Evolutionary conservation across 2,329 filamentous ascomycete species (phyloP).

Genomic region (Penicillium sp.): DNA sequence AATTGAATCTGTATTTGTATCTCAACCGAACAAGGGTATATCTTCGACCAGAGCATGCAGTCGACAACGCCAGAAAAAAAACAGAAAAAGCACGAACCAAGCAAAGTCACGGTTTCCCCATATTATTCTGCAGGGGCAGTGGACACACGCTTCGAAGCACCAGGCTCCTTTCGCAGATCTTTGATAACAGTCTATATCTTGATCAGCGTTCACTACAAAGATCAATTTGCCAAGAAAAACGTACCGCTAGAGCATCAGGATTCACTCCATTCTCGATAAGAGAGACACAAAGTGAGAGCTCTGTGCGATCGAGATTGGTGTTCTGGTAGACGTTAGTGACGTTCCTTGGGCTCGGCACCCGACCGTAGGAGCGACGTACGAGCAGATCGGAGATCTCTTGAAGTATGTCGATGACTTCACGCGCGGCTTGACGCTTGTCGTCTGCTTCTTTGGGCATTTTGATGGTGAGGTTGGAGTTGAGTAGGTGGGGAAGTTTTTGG

Average conservation of each 20-base stretch:
- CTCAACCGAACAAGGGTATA: constrained; percentile 19
- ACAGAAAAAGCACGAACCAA: neutral
- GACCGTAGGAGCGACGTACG: constrained; percentile 31
- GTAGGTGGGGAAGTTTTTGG: neutral
- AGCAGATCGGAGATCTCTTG: constrained; percentile 53
- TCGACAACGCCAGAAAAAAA: constrained; percentile 16
- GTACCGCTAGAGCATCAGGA: constrained; percentile 88
- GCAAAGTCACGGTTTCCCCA: neutral
- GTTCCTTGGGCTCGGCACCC: neutral
- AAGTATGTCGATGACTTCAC: constrained; percentile 54
- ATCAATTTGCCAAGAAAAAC: constrained; percentile 36
- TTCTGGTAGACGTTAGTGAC: constrained; percentile 61
- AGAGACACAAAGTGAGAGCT: constrained; percentile 91
- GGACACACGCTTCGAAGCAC: constrained; percentile 28
- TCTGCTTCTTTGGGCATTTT: constrained; percentile 42
- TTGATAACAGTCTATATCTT: constrained; percentile 47
- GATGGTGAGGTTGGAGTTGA: constrained; percentile 1
- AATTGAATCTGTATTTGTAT: constrained; percentile 12
- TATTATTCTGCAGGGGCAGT: constrained; percentile 17
- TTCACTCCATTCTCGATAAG: constrained; percentile 97
- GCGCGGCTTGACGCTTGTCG: constrained; percentile 52
- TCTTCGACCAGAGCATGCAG: constrained; percentile 9
- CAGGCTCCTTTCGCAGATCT: constrained; percentile 46
- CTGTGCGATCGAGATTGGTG: constrained; percentile 86
- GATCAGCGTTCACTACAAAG: constrained; percentile 9